phyloP scores from a whole-genome alignment of 441 rosid genomes.

The Bruguiera hainesii region DNA sequence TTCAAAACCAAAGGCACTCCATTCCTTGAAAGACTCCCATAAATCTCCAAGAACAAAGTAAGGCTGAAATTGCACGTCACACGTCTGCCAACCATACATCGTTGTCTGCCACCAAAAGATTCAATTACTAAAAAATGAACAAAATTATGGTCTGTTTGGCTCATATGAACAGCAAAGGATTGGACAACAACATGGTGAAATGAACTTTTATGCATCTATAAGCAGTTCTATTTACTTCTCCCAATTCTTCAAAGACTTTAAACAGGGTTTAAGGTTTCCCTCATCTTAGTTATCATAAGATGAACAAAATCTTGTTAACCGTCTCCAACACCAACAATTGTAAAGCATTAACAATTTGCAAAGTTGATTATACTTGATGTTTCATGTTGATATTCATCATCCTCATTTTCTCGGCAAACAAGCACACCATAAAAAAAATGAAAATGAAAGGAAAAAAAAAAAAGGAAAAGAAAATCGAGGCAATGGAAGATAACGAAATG shows the following conservation, averaged over 20 bases:
- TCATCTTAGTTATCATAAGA: not conserved
- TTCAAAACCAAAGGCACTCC: constrained; percentile 73
- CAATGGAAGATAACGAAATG: not conserved
- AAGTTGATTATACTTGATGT: not conserved
- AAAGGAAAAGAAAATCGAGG: not conserved
- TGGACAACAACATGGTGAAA: not conserved
- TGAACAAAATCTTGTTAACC: not conserved
- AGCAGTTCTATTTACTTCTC: not conserved
- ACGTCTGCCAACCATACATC: constrained; percentile 37
- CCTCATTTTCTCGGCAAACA: constrained; percentile 3
- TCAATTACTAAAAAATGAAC: not conserved
- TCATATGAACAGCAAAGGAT: too few species aligned
- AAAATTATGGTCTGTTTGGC: not conserved
- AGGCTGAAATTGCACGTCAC: constrained; percentile 42
- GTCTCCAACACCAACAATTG: not conserved
- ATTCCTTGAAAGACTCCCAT: constrained; percentile 81
- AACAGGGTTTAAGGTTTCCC: not conserved
- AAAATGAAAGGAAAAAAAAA: not conserved
- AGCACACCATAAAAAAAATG: not conserved
- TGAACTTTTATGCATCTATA: not conserved
- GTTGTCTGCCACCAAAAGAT: constrained; percentile 35
- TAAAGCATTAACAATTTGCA: not conserved
- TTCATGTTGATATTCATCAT: not conserved
- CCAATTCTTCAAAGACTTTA: not conserved
- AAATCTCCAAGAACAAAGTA: constrained; percentile 69